Base-by-base conservation (phyloP, 2,329 filamentous ascomycete species). In the Thielaviopsis punctulata region DNA sequence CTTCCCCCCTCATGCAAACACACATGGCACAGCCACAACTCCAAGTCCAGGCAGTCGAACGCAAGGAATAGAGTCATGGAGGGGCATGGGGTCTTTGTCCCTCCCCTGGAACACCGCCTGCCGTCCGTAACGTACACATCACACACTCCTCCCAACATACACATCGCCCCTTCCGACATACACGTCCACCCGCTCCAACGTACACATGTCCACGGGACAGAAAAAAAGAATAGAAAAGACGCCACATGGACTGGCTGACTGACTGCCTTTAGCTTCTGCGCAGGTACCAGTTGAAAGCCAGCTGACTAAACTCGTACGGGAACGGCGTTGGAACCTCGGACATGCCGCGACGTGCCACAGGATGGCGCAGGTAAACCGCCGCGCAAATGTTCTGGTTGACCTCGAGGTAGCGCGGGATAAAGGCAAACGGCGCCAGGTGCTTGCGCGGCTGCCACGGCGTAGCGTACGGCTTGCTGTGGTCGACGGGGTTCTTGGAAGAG, bases 321-420 rank as follows among this genome's bases (percentile, higher is more conserved):
- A 88, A 95, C 18, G 90, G 90, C 22, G 86, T 87, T 1, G 90
- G 90, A 56, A 90, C 83, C 66, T 90, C 92, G 3, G 84, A 81
- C 58, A 78, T 62, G 10, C 89, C 88, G 2, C 82, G 82, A 56
- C 89, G 76, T 23, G 87, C 92, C 44, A 96, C 90, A 0, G 92
- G 92, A 70, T 98, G 90, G 54, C 92, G 77, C 56, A 98, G 70
- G 66, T 98, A 98, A 41, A 98, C 88, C 10, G 92, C 92, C 1
- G 89, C 83, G 68, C 92, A 98, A 61, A 96, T 84, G 62, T 89
- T 93, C 66, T 94, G 92, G 72, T 96, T 95, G 60, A 98, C 92
- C 69, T 98, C 93, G 56, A 98, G 77, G 66, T 96, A 98, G 51
- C 85, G 74, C 10, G 92, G 92, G 59, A 98, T 88, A 67, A 95